phyloP scores from a whole-genome alignment of 2,329 filamentous ascomycete species.

The Trichoderma oligosporum region DNA sequence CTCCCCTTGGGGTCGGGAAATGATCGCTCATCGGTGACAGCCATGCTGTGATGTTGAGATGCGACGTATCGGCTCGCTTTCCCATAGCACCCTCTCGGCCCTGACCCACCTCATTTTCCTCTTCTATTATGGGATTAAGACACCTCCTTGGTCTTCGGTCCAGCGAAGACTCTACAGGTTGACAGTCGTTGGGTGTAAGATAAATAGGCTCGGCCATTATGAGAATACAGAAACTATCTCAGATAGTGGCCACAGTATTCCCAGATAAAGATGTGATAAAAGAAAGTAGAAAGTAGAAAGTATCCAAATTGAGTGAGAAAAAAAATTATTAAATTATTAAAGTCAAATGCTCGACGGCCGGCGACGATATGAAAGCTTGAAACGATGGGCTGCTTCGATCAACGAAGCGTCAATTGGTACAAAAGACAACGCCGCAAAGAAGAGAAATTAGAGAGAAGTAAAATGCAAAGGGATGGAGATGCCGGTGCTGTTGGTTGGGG shows the following conservation, averaged over 20 bases:
- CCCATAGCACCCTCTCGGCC: slow-evolving; percentile 22
- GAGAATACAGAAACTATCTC: slow-evolving; percentile 32
- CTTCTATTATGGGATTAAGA: slow-evolving; percentile 66
- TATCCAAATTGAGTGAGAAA: neutral
- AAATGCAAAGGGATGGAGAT: slow-evolving; percentile 33
- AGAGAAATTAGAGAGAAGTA: slow-evolving; percentile 27
- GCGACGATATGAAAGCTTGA: slow-evolving; percentile 32
- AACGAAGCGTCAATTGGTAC: slow-evolving; percentile 39
- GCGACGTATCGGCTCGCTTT: slow-evolving; percentile 34
- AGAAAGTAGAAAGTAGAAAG: slow-evolving; percentile 19
- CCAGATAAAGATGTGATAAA: neutral
- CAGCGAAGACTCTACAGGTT: slow-evolving; percentile 51
- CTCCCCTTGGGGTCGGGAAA: slow-evolving; percentile 68
- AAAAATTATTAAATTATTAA: neutral
- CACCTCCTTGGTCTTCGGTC: slow-evolving; percentile 49
- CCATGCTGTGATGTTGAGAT: slow-evolving; percentile 55
- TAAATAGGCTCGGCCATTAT: slow-evolving; percentile 46
- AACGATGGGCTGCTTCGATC: slow-evolving; percentile 45
- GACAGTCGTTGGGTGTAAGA: slow-evolving; percentile 33
- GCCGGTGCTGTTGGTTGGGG: slow-evolving; percentile 28
- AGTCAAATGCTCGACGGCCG: slow-evolving; percentile 32
- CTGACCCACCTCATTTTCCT: slow-evolving; percentile 43
- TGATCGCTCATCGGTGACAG: slow-evolving; percentile 58
- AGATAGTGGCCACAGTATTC: slow-evolving; percentile 24
- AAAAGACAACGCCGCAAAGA: slow-evolving; percentile 28